Evolutionary conservation across 371 early-diverging fungal genomes (phyloP).

Genomic region (Fennellomyces sp.): DNA sequence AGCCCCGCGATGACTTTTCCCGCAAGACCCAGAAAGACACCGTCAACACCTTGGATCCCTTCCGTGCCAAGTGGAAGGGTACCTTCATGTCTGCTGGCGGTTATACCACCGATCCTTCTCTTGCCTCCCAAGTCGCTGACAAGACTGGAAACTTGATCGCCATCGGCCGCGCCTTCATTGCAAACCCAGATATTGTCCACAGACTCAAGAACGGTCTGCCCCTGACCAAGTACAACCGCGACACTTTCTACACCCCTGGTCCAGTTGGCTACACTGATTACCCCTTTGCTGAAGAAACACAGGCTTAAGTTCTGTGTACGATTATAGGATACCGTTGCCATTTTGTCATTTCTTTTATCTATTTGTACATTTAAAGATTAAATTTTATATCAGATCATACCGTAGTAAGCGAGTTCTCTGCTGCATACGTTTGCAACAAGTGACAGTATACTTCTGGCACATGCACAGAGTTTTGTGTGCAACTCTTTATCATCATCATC

Average conservation of each 20-base stretch:
- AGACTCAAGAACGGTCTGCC: constrained; percentile 25
- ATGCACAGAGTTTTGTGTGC: too few relatives aligned
- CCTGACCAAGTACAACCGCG: constrained; percentile 25
- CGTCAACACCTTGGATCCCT: constrained; percentile 20
- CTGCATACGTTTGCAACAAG: too few relatives aligned
- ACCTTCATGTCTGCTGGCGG: constrained; percentile 30
- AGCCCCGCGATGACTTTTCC: constrained; percentile 21
- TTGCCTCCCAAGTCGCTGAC: constrained; percentile 21
- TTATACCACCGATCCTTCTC: constrained; percentile 16
- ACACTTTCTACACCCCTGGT: constrained; percentile 21
- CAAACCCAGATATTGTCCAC: constrained; percentile 36
- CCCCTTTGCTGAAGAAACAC: constrained; percentile 30
- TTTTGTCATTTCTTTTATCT: too few relatives aligned
- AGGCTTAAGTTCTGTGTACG: too few relatives aligned
- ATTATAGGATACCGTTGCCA: too few relatives aligned
- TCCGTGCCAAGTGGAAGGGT: constrained; percentile 33
- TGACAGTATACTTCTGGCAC: too few relatives aligned
- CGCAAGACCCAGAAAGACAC: constrained; percentile 11
- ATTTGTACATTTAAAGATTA: too few relatives aligned
- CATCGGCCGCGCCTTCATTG: constrained; percentile 33
- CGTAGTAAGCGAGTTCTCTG: too few relatives aligned
- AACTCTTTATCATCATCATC: too few relatives aligned
- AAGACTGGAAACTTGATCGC: constrained; percentile 28
- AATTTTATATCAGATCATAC: too few relatives aligned
- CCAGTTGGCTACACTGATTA: constrained; percentile 29